Percentiles rank a stretch among this genome's conserved stretches.
phyloP scores from a whole-genome alignment of 257 asterid species.

The Scutellaria galericulata region DNA sequence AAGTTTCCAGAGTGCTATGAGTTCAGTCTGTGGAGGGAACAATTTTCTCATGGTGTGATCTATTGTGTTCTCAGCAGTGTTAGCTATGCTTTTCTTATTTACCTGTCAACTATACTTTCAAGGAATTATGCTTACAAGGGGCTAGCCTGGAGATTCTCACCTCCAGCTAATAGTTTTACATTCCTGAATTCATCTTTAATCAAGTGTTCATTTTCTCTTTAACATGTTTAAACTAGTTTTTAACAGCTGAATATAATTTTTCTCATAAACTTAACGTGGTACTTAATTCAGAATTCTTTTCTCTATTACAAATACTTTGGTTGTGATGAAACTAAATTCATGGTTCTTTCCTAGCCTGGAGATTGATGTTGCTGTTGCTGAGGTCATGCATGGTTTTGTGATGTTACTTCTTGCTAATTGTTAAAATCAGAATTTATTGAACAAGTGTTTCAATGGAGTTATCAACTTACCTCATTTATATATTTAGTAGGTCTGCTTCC shows the following conservation, averaged over 20 bases:
- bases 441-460: constrained; percentile 17
- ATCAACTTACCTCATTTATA: neutral
- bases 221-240: constrained; percentile 17
- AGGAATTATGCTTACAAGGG: constrained; percentile 9
- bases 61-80: constrained; percentile 16
- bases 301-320: constrained; percentile 13
- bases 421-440: neutral
- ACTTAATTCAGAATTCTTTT: neutral
- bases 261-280: neutral
- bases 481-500: constrained; percentile 7
- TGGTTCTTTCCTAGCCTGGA: neutral
- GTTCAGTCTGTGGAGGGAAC: constrained; percentile 4
- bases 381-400: constrained; percentile 6
- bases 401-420: constrained; percentile 5
- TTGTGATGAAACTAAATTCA: neutral
- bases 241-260: neutral
- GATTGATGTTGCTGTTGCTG: neutral
- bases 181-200: neutral
- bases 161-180: neutral
- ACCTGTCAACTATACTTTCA: constrained; percentile 6
- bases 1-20: constrained; percentile 32
- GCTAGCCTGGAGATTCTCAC: constrained; percentile 7
- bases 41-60: constrained; percentile 18
- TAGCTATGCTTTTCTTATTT: constrained; percentile 11
- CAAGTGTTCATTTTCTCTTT: constrained; percentile 6